phyloP scores from a whole-genome alignment of 805 yeast genomes.

The Metschnikowia chrysomelidarum region DNA sequence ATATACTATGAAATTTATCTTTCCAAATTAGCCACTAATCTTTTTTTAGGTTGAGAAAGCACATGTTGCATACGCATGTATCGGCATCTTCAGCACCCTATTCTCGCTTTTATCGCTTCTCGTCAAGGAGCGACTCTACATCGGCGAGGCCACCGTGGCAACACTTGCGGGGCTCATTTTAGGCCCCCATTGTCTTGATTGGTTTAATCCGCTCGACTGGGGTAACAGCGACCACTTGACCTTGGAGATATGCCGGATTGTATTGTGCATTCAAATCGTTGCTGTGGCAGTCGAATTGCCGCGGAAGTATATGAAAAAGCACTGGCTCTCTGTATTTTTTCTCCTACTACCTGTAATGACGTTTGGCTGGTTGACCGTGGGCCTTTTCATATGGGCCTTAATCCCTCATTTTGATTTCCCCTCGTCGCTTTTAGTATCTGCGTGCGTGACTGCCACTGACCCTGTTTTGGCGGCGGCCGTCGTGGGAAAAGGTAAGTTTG shows the following conservation, averaged over 20 bases:
- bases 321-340: constrained; percentile 74
- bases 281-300: constrained; percentile 96
- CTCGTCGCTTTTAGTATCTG: constrained; percentile 71
- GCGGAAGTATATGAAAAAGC: constrained; percentile 79
- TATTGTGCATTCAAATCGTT: constrained; percentile 82
- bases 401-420: constrained; percentile 72
- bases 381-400: constrained; percentile 73
- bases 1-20: constrained; percentile 3
- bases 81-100: constrained; percentile 77
- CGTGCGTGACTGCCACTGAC: constrained; percentile 93
- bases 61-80: constrained; percentile 83
- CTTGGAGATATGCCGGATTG: constrained; percentile 77
- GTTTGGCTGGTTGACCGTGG: constrained; percentile 81
- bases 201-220: constrained; percentile 86
- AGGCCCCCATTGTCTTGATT: constrained; percentile 81
- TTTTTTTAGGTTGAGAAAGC: constrained; percentile 49
- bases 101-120: constrained; percentile 80
- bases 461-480: constrained; percentile 95
- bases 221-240: constrained; percentile 82
- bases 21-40: constrained; percentile 15
- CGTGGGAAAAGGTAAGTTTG: constrained; percentile 91
- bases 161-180: constrained; percentile 80
- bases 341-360: constrained; percentile 87
- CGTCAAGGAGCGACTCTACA: constrained; percentile 77
- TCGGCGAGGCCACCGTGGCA: constrained; percentile 91